These are phyloP conservation scores for Neocucurbitaria cava DNA, from an alignment of 2,329 filamentous ascomycete species.

Conservation along the genomic window DNA sequence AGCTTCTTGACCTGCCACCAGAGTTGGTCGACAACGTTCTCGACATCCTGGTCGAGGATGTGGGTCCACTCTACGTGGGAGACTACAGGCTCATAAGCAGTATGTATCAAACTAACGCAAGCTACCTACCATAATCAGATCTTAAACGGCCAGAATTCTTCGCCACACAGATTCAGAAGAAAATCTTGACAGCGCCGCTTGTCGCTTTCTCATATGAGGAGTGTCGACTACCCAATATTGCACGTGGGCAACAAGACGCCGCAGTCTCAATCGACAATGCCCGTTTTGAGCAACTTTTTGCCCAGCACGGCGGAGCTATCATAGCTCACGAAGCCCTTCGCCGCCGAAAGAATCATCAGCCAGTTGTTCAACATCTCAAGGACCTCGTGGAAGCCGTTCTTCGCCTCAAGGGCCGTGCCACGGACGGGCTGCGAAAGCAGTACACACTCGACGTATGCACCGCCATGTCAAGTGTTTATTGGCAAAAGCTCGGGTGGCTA, in stretches of 20 bases:
- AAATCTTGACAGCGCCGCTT: conserved; percentile 2
- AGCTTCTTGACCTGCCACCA: background rate
- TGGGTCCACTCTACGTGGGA: background rate
- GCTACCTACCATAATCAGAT: background rate
- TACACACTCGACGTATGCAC: conserved; percentile 4
- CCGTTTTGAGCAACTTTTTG: conserved; percentile 5
- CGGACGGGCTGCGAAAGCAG: background rate
- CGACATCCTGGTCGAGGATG: background rate
- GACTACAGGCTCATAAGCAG: conserved; percentile 5
- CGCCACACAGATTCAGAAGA: conserved; percentile 5
- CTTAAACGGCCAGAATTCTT: conserved; percentile 2
- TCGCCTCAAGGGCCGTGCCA: background rate
- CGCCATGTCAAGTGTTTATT: conserved; percentile 1
- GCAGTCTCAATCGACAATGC: background rate
- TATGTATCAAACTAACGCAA: background rate
- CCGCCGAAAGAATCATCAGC: background rate
- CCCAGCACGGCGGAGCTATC: conserved; percentile 2
- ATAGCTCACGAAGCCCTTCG: background rate
- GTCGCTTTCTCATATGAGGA: background rate
- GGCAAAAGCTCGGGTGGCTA: background rate
- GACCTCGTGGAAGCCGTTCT: background rate
- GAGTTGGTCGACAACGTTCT: background rate
- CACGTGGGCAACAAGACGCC: background rate
- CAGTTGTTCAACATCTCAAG: background rate
- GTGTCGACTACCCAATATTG: background rate